Percentiles rank a stretch among this genome's conserved stretches.
These are phyloP conservation scores for Brassica balearica DNA, from an alignment of 441 rosid genomes.

Conservation along the genomic window DNA sequence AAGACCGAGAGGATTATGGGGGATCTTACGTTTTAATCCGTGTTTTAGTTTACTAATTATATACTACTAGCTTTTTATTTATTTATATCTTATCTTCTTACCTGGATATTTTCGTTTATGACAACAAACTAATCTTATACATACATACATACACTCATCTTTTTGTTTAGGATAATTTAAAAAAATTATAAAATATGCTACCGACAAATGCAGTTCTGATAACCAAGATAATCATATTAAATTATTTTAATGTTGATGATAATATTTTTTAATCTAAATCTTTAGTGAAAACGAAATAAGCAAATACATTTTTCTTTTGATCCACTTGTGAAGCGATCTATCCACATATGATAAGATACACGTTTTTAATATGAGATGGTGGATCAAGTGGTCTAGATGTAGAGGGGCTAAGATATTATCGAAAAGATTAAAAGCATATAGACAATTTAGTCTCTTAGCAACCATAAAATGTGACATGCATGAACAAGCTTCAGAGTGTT, in stretches of 20 bases:
- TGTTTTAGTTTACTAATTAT: constrained; percentile 33
- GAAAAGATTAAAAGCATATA: constrained; percentile 1
- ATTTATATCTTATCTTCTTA: constrained; percentile 22
- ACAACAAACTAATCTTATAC: constrained; percentile 1
- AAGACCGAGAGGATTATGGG: constrained; percentile 41
- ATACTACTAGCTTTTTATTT: background rate
- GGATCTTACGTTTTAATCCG: constrained; percentile 35
- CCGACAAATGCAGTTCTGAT: constrained; percentile 34
- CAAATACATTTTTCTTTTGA: background rate
- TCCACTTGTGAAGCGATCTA: constrained; percentile 37
- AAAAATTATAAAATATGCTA: background rate
- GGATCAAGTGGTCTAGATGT: constrained; percentile 28
- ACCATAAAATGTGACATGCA: background rate
- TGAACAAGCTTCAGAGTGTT: background rate
- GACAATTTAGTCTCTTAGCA: background rate
- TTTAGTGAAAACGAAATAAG: constrained; percentile 14
- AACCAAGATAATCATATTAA: constrained; percentile 27
- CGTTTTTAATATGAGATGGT: constrained; percentile 34
- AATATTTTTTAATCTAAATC: constrained; percentile 21
- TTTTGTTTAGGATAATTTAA: constrained; percentile 27
- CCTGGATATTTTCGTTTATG: constrained; percentile 27
- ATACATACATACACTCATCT: background rate
- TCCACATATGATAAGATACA: constrained; percentile 28
- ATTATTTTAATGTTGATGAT: constrained; percentile 24
- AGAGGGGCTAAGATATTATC: constrained; percentile 9